A percentile compares a stretch with the other conserved stretches of the same genome.
phyloP scores from a whole-genome alignment of 116 monocot species.

The Posidonia oceanica region DNA sequence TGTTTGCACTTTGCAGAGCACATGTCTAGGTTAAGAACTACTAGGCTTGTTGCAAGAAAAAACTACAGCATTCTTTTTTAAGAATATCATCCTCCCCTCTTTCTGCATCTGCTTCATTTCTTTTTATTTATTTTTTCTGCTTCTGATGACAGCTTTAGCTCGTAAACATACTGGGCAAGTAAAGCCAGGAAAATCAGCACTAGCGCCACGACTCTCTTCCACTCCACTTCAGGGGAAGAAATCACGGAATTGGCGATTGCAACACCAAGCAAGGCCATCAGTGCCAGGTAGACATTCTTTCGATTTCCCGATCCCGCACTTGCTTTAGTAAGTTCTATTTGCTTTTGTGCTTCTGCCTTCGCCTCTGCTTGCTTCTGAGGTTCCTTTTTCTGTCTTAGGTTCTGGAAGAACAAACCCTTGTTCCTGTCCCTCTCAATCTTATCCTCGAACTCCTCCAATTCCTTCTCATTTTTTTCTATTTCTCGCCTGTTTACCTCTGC shows the following conservation, averaged over 20 bases:
- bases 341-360: conserved; percentile 38
- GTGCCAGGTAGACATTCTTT: conserved; percentile 45
- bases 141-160: conserved; percentile 40
- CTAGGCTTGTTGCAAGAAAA: no score
- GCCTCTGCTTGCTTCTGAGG: conserved; percentile 8
- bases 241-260: conserved; percentile 31
- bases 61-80: background rate
- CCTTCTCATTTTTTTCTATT: conserved; percentile 56
- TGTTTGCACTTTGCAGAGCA: no score
- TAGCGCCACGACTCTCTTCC: conserved; percentile 49
- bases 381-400: conserved; percentile 25
- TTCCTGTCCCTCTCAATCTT: conserved; percentile 53
- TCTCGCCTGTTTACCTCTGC: conserved; percentile 50
- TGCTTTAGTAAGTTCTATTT: conserved; percentile 26
- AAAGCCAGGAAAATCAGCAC: conserved; percentile 49
- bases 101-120: conserved; percentile 6
- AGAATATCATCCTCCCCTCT: background rate
- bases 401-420: conserved; percentile 83
- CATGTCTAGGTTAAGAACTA: no score
- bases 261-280: conserved; percentile 46
- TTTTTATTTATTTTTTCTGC: conserved; percentile 6
- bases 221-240: conserved; percentile 37
- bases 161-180: conserved; percentile 51
- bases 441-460: conserved; percentile 63
- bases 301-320: conserved; percentile 46